A percentile compares a stretch with the other conserved stretches of the same genome.
phyloP scores from a whole-genome alignment of 257 asterid species.

The Ocimum tenuiflorum region DNA sequence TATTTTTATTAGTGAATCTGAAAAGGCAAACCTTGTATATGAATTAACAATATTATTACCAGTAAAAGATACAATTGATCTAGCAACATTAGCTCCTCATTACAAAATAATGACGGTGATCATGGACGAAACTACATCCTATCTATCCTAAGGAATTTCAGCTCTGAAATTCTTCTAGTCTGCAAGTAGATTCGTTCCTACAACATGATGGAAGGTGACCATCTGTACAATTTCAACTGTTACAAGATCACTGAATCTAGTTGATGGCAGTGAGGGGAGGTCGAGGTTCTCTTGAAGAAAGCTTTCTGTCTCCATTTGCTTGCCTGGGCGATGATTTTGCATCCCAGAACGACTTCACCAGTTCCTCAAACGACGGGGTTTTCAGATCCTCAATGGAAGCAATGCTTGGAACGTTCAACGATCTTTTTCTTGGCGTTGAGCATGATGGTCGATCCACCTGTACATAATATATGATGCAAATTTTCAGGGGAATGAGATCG shows the following conservation, averaged over 20 bases:
- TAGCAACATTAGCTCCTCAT: too few species aligned
- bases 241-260: neutral
- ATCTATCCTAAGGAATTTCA: neutral
- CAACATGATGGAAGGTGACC: neutral
- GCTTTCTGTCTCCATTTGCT: constrained; percentile 61
- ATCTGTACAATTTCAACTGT: neutral
- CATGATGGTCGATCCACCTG: constrained; percentile 82
- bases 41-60: too few species aligned
- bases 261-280: constrained; percentile 66
- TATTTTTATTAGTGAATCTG: too few species aligned
- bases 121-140: too few species aligned
- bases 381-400: constrained; percentile 66
- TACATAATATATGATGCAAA: too few species aligned
- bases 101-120: neutral
- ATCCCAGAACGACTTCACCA: constrained; percentile 61
- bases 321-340: constrained; percentile 48
- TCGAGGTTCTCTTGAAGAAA: constrained; percentile 47
- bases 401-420: constrained; percentile 49
- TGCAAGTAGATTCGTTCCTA: neutral
- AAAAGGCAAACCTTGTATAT: too few species aligned
- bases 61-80: too few species aligned
- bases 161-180: constrained; percentile 5
- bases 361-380: constrained; percentile 59
- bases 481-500: too few species aligned
- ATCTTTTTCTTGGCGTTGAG: constrained; percentile 61